Evolutionary conservation across 192 early-diverging fungal genomes (phyloP), one percentile per base, ranked within the genome.

Genomic region (Mortierella claussenii): DNA sequence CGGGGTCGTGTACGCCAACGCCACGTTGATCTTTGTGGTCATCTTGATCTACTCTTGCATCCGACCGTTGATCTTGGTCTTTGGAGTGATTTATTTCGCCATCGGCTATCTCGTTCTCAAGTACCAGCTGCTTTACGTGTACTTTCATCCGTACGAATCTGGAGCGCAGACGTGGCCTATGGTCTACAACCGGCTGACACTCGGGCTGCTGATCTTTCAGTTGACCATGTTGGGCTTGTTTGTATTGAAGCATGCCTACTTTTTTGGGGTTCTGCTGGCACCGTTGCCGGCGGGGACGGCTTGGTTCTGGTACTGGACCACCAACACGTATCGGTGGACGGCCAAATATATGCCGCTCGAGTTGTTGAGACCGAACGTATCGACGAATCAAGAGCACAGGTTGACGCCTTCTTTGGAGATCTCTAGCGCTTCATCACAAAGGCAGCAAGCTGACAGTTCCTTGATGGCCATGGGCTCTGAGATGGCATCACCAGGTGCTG

Each of bases 61-160:
- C 27, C 81, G 79, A 27, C 92, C 93, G 8, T 67, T 88, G 12
- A 92, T 94, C 42, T 71, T 94, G 10, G 59, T 88, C 21, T 89
- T 91, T 79, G 90, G 89, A 2, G 80, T 87, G 21, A 82, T 92
- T 21, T 94, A 92, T 65, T 93, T 86, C 57, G 79, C 81, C 18
- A 42, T 91, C 20, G 83, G 85, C 0, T 92, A 89, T 45, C 63
- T 92, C 21, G 87, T 90, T 7, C 86, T 84, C 83, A 93, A 93
- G 80, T 94, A 94, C 74, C 85, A 90, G 52, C 74, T 94, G 7
- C 80, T 93, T 34, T 92, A 91, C 81, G 92, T 94, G 13, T 94
- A 91, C 45, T 92, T 92, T 48, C 87, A 90, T 50, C 89, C 90
- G 18, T 88, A 91, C 47, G 91, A 92, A 65, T 85, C 89, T 13